phyloP scores from a whole-genome alignment of 73 alveolate species.

The Tetrahymena malaccensis region DNA sequence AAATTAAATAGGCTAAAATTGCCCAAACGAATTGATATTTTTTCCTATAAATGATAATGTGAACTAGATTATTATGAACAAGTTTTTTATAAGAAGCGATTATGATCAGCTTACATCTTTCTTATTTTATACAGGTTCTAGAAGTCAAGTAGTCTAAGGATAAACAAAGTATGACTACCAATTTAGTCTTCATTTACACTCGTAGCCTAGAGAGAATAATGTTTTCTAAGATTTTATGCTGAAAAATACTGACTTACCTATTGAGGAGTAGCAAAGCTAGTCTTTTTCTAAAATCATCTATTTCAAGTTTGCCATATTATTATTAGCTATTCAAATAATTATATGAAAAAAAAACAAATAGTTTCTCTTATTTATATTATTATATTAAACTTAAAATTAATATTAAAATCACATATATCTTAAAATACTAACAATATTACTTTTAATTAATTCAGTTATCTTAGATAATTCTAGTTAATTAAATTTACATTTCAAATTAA shows the following conservation, averaged over 20 bases:
- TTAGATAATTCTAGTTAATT: too few relatives aligned
- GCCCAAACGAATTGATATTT: neutral
- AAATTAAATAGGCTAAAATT: neutral
- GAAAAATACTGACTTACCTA: neutral
- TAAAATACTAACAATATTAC: too few relatives aligned
- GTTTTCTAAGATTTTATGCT: neutral
- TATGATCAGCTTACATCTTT: neutral
- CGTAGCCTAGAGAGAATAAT: neutral
- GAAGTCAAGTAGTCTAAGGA: neutral
- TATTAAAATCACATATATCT: too few relatives aligned
- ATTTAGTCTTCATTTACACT: neutral
- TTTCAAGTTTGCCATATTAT: too few relatives aligned
- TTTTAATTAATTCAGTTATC: too few relatives aligned
- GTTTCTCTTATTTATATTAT: too few relatives aligned
- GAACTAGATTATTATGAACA: neutral
- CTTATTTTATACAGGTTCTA: neutral
- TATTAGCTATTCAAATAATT: too few relatives aligned
- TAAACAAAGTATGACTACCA: neutral
- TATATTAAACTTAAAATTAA: too few relatives aligned
- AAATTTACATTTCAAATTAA: too few relatives aligned
- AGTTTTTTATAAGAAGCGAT: neutral
- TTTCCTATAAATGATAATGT: neutral
- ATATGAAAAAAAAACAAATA: too few relatives aligned
- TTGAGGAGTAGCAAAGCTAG: neutral
- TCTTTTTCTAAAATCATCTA: too few relatives aligned